These are phyloP conservation scores for Lepidium campestre DNA, from an alignment of 441 rosid species.

Conservation along the genomic window DNA sequence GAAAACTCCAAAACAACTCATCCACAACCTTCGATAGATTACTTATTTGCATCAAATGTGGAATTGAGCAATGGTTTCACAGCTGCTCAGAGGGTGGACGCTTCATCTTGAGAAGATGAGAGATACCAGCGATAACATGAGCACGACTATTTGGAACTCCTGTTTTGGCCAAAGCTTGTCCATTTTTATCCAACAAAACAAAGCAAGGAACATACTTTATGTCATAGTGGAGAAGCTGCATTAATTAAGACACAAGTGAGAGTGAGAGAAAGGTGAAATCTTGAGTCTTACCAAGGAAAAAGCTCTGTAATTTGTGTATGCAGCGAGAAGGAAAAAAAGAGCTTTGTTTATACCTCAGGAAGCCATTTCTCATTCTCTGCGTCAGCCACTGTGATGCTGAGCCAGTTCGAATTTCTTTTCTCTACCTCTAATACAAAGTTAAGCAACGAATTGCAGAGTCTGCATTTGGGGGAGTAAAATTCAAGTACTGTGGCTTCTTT, in stretches of 20 bases:
- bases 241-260: not conserved
- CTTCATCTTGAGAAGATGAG: constrained; percentile 75
- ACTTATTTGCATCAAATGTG: not conserved
- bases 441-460: constrained; percentile 70
- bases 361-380: constrained; percentile 92
- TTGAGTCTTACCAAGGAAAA: not conserved
- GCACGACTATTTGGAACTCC: constrained; percentile 78
- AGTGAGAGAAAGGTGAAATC: not conserved
- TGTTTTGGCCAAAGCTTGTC: constrained; percentile 74
- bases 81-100: constrained; percentile 17
- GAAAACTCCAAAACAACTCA: not conserved
- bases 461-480: constrained; percentile 89
- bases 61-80: not conserved
- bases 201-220: constrained; percentile 86
- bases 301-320: not conserved
- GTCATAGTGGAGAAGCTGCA: constrained; percentile 88
- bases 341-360: constrained; percentile 61
- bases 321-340: not conserved
- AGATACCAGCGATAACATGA: constrained; percentile 79
- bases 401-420: constrained; percentile 72
- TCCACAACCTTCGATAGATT: not conserved
- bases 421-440: constrained; percentile 64
- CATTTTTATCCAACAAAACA: constrained; percentile 77
- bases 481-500: constrained; percentile 77
- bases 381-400: constrained; percentile 85